Evolutionary conservation across 1,284 basidiomycete genomes (phyloP).

Genomic region (Heterobasidion parviporum): DNA sequence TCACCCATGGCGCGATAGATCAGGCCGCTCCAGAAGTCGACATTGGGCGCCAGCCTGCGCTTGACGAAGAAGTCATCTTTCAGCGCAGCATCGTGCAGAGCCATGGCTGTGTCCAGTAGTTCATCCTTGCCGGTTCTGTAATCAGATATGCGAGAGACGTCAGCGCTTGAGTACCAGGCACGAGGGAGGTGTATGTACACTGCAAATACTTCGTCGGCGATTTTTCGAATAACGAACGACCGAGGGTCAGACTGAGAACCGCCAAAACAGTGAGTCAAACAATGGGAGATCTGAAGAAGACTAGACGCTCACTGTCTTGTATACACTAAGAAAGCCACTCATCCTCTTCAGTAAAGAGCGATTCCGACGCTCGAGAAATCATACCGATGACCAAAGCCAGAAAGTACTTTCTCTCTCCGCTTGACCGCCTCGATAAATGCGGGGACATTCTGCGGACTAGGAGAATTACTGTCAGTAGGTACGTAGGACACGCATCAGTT

Average conservation of each 20-base stretch:
- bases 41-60: constrained; percentile 71
- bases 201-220: constrained; percentile 81
- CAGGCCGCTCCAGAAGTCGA: constrained; percentile 82
- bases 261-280: too few relatives aligned
- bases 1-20: constrained; percentile 85
- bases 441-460: constrained; percentile 75
- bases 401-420: constrained; percentile 75
- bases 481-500: not conserved
- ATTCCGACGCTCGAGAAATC: constrained; percentile 11
- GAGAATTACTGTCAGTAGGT: not conserved
- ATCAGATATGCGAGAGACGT: not conserved
- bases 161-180: not conserved
- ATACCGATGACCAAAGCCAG: constrained; percentile 79
- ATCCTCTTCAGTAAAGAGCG: not conserved
- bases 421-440: constrained; percentile 81
- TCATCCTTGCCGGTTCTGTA: constrained; percentile 72
- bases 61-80: constrained; percentile 81
- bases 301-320: constrained; percentile 57
- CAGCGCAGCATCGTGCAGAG: constrained; percentile 79
- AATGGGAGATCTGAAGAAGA: not conserved
- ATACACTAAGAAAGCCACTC: constrained; percentile 38
- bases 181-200: constrained; percentile 38
- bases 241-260: constrained; percentile 67
- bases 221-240: constrained; percentile 81
- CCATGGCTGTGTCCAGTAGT: constrained; percentile 80